Conservation (phyloP, 2,329 filamentous ascomycete genomes). For the Microcera coccophila region DNA sequence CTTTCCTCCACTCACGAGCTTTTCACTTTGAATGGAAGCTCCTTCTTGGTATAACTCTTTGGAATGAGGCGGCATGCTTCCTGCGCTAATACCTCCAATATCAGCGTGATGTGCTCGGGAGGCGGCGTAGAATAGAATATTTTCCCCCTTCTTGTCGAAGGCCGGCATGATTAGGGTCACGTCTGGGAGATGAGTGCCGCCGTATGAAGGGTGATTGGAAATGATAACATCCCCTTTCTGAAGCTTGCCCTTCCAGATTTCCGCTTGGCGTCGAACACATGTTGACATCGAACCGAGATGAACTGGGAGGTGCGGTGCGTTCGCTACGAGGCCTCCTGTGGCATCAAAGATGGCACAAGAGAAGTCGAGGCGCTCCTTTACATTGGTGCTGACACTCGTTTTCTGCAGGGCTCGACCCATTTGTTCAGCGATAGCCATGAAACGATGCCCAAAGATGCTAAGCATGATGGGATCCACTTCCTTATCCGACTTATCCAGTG, state of each 20-base stretch:
- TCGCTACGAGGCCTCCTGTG: slow-evolving; percentile 70
- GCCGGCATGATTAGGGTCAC: slow-evolving; percentile 78
- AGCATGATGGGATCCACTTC: slow-evolving; percentile 74
- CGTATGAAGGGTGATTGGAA: slow-evolving; percentile 79
- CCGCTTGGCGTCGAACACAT: slow-evolving; percentile 71
- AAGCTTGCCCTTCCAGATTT: slow-evolving; percentile 74
- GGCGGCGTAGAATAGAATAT: slow-evolving; percentile 78
- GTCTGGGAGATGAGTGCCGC: slow-evolving; percentile 78
- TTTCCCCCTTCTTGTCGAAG: slow-evolving; percentile 60
- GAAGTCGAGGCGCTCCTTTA: slow-evolving; percentile 79
- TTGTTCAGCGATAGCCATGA: slow-evolving; percentile 83
- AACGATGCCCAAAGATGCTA: slow-evolving; percentile 75
- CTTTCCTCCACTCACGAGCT: slow-evolving; percentile 69
- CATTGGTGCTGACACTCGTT: slow-evolving; percentile 75
- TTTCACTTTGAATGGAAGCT: slow-evolving; percentile 59
- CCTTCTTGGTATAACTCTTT: slow-evolving; percentile 61
- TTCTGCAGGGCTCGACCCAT: slow-evolving; percentile 79
- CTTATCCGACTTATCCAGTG: slow-evolving; percentile 17
- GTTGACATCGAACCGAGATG: slow-evolving; percentile 82
- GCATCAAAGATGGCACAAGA: slow-evolving; percentile 78
- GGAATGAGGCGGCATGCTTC: slow-evolving; percentile 75
- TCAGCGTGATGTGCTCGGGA: slow-evolving; percentile 81
- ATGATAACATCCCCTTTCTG: slow-evolving; percentile 78
- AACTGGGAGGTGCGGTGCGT: slow-evolving; percentile 75
- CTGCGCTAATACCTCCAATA: slow-evolving; percentile 75